phyloP scores from a whole-genome alignment of 352 stramenopile species.

The Phytophthora megakarya region DNA sequence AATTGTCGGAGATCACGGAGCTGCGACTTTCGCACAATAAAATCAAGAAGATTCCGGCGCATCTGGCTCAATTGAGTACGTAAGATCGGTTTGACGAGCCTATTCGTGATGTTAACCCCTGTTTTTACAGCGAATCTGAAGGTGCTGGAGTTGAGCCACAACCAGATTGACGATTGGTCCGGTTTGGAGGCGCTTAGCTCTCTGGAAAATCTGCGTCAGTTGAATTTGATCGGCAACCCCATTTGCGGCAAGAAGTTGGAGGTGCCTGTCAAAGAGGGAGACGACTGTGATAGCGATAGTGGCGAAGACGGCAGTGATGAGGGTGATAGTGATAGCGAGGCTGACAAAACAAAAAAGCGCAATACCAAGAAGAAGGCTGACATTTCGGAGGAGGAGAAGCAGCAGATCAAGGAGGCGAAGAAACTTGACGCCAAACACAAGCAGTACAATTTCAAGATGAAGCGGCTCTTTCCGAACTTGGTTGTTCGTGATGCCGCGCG shows the following conservation, averaged over 20 bases:
- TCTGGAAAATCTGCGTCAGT: conserved; percentile 73
- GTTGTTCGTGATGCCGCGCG: conserved; percentile 80
- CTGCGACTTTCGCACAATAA: conserved; percentile 85
- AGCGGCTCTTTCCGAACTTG: conserved; percentile 79
- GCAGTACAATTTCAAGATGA: conserved; percentile 91
- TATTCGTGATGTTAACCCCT: conserved; percentile 4
- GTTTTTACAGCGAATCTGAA: conserved; percentile 66
- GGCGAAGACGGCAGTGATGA: conserved; percentile 30
- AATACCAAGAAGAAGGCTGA: conserved; percentile 31
- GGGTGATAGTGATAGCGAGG: conserved; percentile 28
- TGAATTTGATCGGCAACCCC: conserved; percentile 83
- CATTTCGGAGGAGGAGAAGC: conserved; percentile 52
- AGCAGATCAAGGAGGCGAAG: conserved; percentile 66
- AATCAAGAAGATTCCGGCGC: conserved; percentile 64
- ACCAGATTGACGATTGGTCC: conserved; percentile 82
- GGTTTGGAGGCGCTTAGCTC: conserved; percentile 65
- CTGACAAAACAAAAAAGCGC: conserved; percentile 24
- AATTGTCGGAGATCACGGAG: conserved; percentile 70
- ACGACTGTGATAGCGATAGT: conserved; percentile 18
- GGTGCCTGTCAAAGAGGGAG: conserved; percentile 20
- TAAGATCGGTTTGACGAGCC: not conserved
- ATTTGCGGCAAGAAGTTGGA: conserved; percentile 67
- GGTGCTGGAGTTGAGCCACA: conserved; percentile 83
- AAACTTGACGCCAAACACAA: conserved; percentile 81
- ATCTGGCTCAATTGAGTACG: conserved; percentile 72